Evolutionary conservation across 768 basidiomycete genomes (phyloP), one percentile per base, ranked within the genome.

Genomic region (Megacollybia marginata): DNA sequence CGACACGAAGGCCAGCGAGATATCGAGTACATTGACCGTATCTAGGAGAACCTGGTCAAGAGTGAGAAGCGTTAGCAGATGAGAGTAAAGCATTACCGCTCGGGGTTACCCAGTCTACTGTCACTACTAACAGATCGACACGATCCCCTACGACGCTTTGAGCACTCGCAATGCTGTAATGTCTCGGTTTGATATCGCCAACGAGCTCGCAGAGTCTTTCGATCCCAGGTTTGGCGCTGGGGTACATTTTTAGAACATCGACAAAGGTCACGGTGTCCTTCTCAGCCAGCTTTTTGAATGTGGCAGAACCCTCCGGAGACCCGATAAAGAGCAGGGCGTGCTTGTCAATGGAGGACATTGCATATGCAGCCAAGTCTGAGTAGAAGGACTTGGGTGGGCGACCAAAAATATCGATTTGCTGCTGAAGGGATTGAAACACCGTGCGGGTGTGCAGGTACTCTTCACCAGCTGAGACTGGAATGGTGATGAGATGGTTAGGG

Each of bases 1-100:
- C 96, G 34, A 85, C 64, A 60, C 80, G 79, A 42, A 99, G 76
- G 36, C 76, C 82, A 3, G 87, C 85, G 35, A 98, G 85, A 67
- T 98, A 99, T 52, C 93, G 80, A 5, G 96, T 98, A 63, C 95
- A 98, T 69, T 99, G 96, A 20, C 96, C 96, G 64, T 80, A 95
- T 53, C 88, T 80, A 16, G 70, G 74, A 16, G 79, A 65, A 45
- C 91, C 94, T 94, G 54, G 1, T 34, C 48, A 42, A 44, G 49
- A 48, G 40, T 12, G 49, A 48, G 48, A 38, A 46, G 35, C 53
- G 16, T 60, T 48, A 18, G 32, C 8, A 11, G 6, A 9, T 45
- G 48, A 10, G 13, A 16, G 15, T 32, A 15, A 32, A 34, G 36
- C 72, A 79, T 65, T 59, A 92, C 94, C 94, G 58, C 70, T 77